Conservation (phyloP, 1,284 basidiomycete species). For the Puccinia polysora region DNA sequence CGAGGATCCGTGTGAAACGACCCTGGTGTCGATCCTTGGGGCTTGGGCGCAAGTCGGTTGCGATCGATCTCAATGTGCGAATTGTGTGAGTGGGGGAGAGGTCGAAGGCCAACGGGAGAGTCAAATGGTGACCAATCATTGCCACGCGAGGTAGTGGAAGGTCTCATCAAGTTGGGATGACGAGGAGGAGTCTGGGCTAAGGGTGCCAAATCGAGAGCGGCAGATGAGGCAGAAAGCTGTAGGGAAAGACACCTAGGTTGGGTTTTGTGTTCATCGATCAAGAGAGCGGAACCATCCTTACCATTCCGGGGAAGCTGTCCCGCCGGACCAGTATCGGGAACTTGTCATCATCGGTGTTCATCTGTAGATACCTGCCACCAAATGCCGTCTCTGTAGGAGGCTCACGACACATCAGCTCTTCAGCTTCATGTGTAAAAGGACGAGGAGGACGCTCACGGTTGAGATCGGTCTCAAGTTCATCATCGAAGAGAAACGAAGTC, state of each 20-base stretch:
- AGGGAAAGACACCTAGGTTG: background rate
- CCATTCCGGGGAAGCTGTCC: conserved; percentile 62
- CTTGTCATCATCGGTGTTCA: conserved; percentile 80
- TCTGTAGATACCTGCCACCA: conserved; percentile 76
- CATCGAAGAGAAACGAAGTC: conserved; percentile 69
- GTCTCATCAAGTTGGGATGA: conserved; percentile 60
- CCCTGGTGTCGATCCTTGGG: conserved; percentile 57
- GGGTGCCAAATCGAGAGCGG: conserved; percentile 84
- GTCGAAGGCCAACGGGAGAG: conserved; percentile 57
- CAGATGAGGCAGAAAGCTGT: conserved; percentile 79
- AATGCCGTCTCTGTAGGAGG: conserved; percentile 62
- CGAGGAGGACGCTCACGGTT: conserved; percentile 61
- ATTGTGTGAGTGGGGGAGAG: conserved; percentile 59
- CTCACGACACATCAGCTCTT: too few species aligned
- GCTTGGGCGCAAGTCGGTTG: conserved; percentile 62
- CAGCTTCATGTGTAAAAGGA: conserved; percentile 7
- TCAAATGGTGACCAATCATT: conserved; percentile 88
- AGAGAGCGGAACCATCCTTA: conserved; percentile 50
- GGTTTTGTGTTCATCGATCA: conserved; percentile 45
- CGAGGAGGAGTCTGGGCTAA: conserved; percentile 74
- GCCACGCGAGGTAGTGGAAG: conserved; percentile 58
- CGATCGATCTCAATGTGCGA: conserved; percentile 60
- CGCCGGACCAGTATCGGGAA: conserved; percentile 59
- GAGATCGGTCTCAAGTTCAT: conserved; percentile 83
- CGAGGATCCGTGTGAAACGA: conserved; percentile 46